Percentiles rank a stretch among this genome's conserved stretches.
Conservation (phyloP, 306 rosid species). For the Cajanus cajan region DNA sequence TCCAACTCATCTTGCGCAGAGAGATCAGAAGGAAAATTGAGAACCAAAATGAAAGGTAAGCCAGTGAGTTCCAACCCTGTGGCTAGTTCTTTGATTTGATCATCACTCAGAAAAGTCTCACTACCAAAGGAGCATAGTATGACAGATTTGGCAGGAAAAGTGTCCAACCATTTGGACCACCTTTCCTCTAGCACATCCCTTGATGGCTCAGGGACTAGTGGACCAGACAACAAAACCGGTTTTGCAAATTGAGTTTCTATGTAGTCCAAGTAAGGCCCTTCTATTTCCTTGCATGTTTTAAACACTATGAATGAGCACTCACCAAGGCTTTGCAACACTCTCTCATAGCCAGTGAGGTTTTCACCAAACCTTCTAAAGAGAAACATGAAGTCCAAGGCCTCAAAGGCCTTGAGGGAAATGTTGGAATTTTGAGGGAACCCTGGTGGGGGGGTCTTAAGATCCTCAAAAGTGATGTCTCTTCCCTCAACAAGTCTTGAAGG, state of each 20-base stretch:
- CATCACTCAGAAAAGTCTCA: slow-evolving; percentile 46
- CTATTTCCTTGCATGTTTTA: slow-evolving; percentile 45
- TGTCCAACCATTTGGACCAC: slow-evolving; percentile 40
- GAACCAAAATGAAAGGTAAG: slow-evolving; percentile 45
- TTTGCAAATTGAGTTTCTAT: slow-evolving; percentile 31
- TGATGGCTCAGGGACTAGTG: slow-evolving; percentile 47
- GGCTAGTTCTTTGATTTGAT: slow-evolving; percentile 46
- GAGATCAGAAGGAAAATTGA: slow-evolving; percentile 41
- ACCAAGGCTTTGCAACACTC: slow-evolving; percentile 26
- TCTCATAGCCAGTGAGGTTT: slow-evolving; percentile 34
- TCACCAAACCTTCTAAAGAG: slow-evolving; percentile 30
- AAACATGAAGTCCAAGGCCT: slow-evolving; percentile 40
- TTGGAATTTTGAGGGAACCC: slow-evolving; percentile 34
- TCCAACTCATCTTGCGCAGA: slow-evolving; percentile 26
- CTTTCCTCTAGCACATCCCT: slow-evolving; percentile 28
- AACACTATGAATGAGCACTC: slow-evolving; percentile 32
- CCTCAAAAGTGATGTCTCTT: slow-evolving; percentile 16
- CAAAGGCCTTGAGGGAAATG: slow-evolving; percentile 31
- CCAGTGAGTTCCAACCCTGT: slow-evolving; percentile 44
- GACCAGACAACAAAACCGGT: slow-evolving; percentile 38
- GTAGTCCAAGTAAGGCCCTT: slow-evolving; percentile 41
- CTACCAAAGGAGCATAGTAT: slow-evolving; percentile 57
- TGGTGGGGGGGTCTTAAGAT: slow-evolving; percentile 39
- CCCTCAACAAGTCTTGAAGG: slow-evolving; percentile 38
- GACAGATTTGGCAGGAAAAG: slow-evolving; percentile 34